Percentiles rank a stretch among this genome's conserved stretches.
Evolutionary conservation across 495 filamentous ascomycete genomes (phyloP).

Genomic region (Staphylotrichum longicolle): DNA sequence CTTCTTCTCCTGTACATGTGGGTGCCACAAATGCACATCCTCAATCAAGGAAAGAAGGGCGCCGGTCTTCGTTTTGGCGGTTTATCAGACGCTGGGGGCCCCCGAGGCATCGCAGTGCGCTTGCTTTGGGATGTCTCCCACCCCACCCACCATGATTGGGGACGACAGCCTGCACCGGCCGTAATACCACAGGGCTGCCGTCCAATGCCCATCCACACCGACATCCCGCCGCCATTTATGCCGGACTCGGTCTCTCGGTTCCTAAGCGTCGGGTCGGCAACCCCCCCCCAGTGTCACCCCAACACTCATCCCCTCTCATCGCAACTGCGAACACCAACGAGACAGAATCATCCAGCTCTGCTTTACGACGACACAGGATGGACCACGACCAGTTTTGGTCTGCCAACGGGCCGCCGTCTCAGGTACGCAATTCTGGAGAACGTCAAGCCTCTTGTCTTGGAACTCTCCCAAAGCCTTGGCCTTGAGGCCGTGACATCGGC

Average conservation of each 20-base stretch:
- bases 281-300: not conserved
- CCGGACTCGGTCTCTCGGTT: conserved; percentile 2
- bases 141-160: not conserved
- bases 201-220: not conserved
- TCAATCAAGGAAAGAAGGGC: not conserved
- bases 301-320: not conserved
- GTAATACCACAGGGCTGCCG: not conserved
- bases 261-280: not conserved
- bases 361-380: not conserved
- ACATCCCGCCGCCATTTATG: not conserved
- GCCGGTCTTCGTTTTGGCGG: not conserved
- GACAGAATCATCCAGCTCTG: not conserved
- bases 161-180: not conserved
- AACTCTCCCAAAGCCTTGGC: too few species aligned
- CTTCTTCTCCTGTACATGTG: not conserved
- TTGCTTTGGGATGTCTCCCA: not conserved
- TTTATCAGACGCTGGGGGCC: too few species aligned
- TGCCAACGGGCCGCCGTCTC: not conserved
- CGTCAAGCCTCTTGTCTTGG: too few species aligned
- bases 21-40: not conserved
- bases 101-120: too few species aligned
- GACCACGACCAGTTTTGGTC: not conserved
- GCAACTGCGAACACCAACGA: not conserved
- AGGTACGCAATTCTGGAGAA: not conserved
- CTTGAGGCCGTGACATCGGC: too few species aligned